Evolutionary conservation across 208 protist species (phyloP), one percentile per base, ranked within the genome.

Genomic region (Acanthamoeba royreba): DNA sequence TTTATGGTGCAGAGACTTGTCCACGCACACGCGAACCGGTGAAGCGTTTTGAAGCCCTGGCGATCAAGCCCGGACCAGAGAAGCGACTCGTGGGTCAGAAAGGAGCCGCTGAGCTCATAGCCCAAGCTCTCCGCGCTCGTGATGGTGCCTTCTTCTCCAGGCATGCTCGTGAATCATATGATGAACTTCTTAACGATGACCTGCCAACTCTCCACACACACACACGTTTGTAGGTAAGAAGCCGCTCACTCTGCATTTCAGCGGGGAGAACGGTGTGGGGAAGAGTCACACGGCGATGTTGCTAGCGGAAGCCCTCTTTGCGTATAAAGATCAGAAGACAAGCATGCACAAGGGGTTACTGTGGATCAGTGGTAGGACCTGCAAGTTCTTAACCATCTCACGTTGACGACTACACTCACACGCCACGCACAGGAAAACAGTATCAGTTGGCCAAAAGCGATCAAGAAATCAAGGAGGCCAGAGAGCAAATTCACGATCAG

Each of bases 301-400:
- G n/a, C n/a, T 86, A 28, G 74, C 74, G n/a, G 74, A 86, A 31
- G 40, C 74, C 74, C 55, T 31, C 43, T 86, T 86, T 31, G 74
- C 40, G 33, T 86, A 86, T 45, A 86, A 55, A 31, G 74, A 86
- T 31, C 31, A 40, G 45, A 42, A 46, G 40, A 55, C 43, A 40
- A 31, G 40, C 74, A 55, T 86, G 74, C 40, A 55, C 74, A 86
- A 86, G 43, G 74, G 74, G 5, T 45, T 86, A 7, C 45, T 86
- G 2, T 86, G 74, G 74, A 86, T 86, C 74, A 86, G 43, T 31
- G 74, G 74, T 86, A 38, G n/a, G n/a, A n/a, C n/a, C n/a, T n/a
- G n/a, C n/a, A n/a, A n/a, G n/a, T n/a, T n/a, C n/a, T n/a, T n/a
- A n/a, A n/a, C n/a, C n/a, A 19, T 13, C 66, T 25, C n/a, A 9